Evolutionary conservation across 805 yeast species (phyloP).

Genomic region (Cephaloascus albidus): DNA sequence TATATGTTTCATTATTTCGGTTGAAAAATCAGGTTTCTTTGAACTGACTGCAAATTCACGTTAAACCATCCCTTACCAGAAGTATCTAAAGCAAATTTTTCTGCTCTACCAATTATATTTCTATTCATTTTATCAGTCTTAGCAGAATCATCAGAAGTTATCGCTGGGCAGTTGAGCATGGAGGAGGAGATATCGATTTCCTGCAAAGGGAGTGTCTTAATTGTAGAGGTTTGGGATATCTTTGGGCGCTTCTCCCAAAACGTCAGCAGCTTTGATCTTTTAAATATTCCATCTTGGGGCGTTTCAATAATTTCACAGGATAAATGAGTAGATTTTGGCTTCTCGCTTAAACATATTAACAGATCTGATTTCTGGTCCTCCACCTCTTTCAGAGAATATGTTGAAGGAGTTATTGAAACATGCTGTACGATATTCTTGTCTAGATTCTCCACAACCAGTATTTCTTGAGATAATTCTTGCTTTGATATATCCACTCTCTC

Average conservation of each 20-base stretch:
- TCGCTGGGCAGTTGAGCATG: too few species aligned
- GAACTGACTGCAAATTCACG: background rate
- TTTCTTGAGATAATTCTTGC: background rate
- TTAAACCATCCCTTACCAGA: background rate
- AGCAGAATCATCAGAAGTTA: background rate
- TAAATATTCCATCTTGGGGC: background rate
- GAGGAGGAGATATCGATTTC: too few species aligned
- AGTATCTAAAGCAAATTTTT: background rate
- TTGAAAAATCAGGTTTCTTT: too few species aligned
- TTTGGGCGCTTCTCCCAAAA: background rate
- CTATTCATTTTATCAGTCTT: background rate
- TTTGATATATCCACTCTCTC: too few species aligned
- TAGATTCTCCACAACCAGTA: background rate
- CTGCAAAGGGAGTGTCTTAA: background rate
- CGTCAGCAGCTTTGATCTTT: background rate
- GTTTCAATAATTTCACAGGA: background rate
- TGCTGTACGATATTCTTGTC: background rate
- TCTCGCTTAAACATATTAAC: too few species aligned
- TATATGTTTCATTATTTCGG: too few species aligned
- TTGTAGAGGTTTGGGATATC: background rate
- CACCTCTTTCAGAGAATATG: background rate
- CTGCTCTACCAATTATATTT: background rate
- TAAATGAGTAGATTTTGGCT: background rate
- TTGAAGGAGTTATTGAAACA: background rate
- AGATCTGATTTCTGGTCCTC: too few species aligned